Percentiles rank a stretch among this genome's conserved stretches.
Conservation (phyloP, 345 rosid species). For the Lumnitzera littorea region DNA sequence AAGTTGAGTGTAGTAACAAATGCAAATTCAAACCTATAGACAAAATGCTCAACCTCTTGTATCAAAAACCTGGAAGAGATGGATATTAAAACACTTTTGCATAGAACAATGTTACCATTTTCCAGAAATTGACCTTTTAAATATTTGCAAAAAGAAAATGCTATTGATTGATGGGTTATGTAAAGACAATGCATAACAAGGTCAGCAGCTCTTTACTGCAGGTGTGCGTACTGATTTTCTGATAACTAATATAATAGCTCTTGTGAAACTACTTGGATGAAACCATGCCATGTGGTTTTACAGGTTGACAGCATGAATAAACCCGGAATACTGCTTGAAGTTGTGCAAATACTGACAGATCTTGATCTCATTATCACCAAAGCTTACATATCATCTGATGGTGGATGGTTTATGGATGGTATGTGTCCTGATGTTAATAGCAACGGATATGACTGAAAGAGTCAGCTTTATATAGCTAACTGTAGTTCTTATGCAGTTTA, state of each 20-base stretch:
- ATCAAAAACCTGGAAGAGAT: too few species aligned
- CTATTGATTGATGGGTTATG: too few species aligned
- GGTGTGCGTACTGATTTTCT: not conserved
- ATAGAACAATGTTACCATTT: too few species aligned
- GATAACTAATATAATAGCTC: not conserved
- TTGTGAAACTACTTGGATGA: not conserved
- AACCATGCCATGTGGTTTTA: not conserved
- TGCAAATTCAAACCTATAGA: too few species aligned
- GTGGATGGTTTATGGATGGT: constrained; percentile 99
- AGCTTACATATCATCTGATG: constrained; percentile 95
- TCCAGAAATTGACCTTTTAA: too few species aligned
- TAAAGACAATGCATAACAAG: too few species aligned
- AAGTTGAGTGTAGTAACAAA: too few species aligned
- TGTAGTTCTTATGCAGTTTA: not conserved
- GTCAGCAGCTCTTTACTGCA: not conserved
- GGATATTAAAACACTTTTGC: too few species aligned
- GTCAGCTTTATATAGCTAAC: not conserved
- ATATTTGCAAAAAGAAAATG: too few species aligned
- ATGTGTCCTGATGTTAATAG: constrained; percentile 5
- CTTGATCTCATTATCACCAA: constrained; percentile 83
- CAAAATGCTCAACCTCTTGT: too few species aligned
- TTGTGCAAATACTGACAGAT: constrained; percentile 82
- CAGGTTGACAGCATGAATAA: constrained; percentile 94
- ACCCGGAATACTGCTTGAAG: constrained; percentile 92
- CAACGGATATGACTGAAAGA: too few species aligned